Percentiles rank a stretch among this genome's conserved stretches.
Evolutionary conservation across 148 eudicot species (phyloP).

Genomic region (Polygonum maritimum): DNA sequence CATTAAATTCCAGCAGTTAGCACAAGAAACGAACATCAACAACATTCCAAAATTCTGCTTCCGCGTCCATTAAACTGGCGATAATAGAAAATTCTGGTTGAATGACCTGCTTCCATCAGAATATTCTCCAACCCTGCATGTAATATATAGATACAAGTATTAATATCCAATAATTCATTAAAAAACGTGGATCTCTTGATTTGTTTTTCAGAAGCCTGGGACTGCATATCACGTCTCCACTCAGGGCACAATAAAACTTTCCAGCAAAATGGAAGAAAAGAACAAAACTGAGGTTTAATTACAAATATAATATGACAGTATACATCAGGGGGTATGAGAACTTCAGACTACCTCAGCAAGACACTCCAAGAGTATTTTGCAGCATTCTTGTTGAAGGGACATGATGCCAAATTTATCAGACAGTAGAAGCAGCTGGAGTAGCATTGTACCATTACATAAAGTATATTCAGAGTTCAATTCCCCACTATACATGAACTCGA

Average conservation of each 20-base stretch:
- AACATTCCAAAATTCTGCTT: conserved; percentile 59
- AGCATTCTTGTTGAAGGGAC: conserved; percentile 86
- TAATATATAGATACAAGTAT: conserved; percentile 71
- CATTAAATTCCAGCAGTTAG: conserved; percentile 73
- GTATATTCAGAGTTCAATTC: conserved; percentile 38
- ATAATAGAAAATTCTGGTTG: conserved; percentile 73
- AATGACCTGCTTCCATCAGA: conserved; percentile 71
- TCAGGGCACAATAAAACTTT: conserved; percentile 20
- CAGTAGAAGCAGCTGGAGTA: conserved; percentile 74
- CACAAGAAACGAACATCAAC: conserved; percentile 31
- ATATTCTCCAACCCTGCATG: conserved; percentile 93
- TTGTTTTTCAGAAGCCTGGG: conserved; percentile 45
- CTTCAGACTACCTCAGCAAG: conserved; percentile 72
- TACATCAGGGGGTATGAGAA: neutral
- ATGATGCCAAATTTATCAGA: conserved; percentile 78
- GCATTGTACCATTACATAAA: conserved; percentile 36
- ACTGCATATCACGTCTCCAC: conserved; percentile 49
- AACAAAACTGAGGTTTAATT: neutral
- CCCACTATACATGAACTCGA: conserved; percentile 72
- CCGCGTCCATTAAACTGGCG: conserved; percentile 82
- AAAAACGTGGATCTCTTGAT: conserved; percentile 27
- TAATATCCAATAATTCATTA: conserved; percentile 50
- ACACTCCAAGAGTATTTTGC: conserved; percentile 68
- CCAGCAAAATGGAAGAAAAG: conserved; percentile 3
- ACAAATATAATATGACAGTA: neutral